Evolutionary conservation across 305 asterid genomes (phyloP).

Genomic region (Plantago lanceolata): DNA sequence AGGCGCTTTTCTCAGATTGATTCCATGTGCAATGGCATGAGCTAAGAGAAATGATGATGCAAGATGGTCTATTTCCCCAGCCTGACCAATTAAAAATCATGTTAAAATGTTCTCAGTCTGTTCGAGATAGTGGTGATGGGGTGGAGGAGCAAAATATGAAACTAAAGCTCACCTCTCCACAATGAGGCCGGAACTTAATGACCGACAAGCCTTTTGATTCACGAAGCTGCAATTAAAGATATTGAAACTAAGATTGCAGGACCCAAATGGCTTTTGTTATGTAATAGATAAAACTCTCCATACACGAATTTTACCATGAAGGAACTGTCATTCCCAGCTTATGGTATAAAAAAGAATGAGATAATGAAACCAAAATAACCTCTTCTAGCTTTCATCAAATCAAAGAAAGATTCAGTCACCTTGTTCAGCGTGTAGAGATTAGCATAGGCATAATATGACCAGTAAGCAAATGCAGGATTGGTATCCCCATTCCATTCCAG

Average conservation of each 20-base stretch:
- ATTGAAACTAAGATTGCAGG: constrained; percentile 1
- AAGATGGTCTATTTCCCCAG: constrained; percentile 97
- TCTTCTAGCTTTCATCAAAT: background rate
- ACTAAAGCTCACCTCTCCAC: constrained; percentile 72
- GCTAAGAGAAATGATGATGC: constrained; percentile 91
- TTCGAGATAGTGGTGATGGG: constrained; percentile 15
- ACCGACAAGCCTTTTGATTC: constrained; percentile 92
- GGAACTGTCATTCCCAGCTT: background rate
- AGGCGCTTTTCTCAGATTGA: constrained; percentile 91
- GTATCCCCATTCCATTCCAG: constrained; percentile 82
- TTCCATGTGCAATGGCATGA: constrained; percentile 93
- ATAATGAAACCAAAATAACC: no score
- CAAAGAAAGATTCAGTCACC: constrained; percentile 36
- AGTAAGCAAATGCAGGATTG: constrained; percentile 92
- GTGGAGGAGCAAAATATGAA: background rate
- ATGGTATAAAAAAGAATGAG: background rate
- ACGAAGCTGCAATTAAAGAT: constrained; percentile 62
- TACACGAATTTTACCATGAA: background rate
- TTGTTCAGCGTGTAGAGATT: constrained; percentile 89
- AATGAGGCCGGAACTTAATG: constrained; percentile 90
- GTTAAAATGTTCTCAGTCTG: constrained; percentile 18
- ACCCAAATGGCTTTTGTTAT: background rate
- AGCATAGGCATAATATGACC: constrained; percentile 88
- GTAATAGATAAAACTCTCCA: background rate
- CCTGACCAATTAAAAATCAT: no score